Base-by-base conservation (phyloP, 768 basidiomycete genomes). In the Suillus placidus region DNA sequence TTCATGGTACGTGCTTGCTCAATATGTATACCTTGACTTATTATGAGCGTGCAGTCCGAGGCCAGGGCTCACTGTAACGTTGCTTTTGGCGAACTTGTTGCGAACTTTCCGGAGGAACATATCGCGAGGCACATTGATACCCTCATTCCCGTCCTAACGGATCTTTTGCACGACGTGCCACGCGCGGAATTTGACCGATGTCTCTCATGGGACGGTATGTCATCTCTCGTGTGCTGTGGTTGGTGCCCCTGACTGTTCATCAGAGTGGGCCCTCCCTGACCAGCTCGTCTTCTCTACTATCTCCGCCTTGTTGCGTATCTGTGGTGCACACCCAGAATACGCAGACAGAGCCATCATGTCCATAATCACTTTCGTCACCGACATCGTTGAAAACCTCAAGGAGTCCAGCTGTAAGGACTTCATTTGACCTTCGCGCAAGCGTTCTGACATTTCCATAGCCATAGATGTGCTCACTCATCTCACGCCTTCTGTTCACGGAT, bases 181-280 rank as follows among this genome's bases (percentile, higher is more conserved):
- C 83, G 83, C 70, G 87, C 88, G 62, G 87, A 94, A 74, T 95
- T 93, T 69, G 93, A 93, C 74, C 83, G 80, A 66, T 89, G 86
- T 67, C 79, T 95, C 6, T 88, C 88, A 6, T 95, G 94, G 94
- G 84, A 88, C 70, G 91, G 93, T 94, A 71, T 62, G 79, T 65
- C 49, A 66, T 45, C 55, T 47, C 57, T 16, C 26, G 34, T 49
- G 34, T 47, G 20, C 6, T 30, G 30, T 14, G 16, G 49, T 43
- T 7, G 35, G 26, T 45, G 56, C 60, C 6, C 32, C 54, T 71
- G 18, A 67, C 26, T 23, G 14, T 35, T 20, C 35, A 43, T n/a
- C 52, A 95, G 94, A 93, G 69, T 95, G 93, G 93, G 85, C 93
- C 3, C 82, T 93, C 38, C 89, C 94, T 43, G 92, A 96, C 76